Percentiles rank a stretch among this genome's conserved stretches.
These are phyloP conservation scores for Raphanus sativus DNA, from an alignment of 345 rosid species.

Conservation along the genomic window DNA sequence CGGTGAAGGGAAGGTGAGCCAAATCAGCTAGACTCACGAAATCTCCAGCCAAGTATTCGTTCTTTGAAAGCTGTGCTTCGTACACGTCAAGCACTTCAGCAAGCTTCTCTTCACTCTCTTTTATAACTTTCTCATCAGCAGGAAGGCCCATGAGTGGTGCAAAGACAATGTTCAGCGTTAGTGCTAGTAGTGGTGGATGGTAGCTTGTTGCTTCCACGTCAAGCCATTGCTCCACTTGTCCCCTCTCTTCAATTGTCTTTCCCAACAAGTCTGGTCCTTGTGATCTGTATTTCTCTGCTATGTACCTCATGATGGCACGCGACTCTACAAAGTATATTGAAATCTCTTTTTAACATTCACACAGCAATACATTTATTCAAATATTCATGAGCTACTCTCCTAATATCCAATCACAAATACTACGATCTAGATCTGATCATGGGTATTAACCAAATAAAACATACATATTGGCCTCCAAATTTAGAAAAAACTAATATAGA, in stretches of 20 bases:
- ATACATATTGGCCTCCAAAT: too few species aligned
- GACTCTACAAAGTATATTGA: conserved; percentile 47
- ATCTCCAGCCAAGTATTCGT: conserved; percentile 61
- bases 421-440: background rate
- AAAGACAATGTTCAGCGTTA: conserved; percentile 48
- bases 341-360: background rate
- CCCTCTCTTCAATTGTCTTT: conserved; percentile 42
- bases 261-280: conserved; percentile 40
- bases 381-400: background rate
- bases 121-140: conserved; percentile 45
- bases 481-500: too few species aligned
- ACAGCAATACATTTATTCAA: background rate
- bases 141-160: conserved; percentile 42
- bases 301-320: conserved; percentile 64
- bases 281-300: conserved; percentile 58
- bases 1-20: conserved; percentile 57
- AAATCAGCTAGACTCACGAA: conserved; percentile 69
- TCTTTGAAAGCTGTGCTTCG: conserved; percentile 57
- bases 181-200: conserved; percentile 48
- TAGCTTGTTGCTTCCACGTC: conserved; percentile 59
- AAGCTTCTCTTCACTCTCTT: conserved; percentile 66
- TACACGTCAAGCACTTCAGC: conserved; percentile 54
- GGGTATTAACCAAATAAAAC: too few species aligned
- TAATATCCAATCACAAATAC: background rate
- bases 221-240: conserved; percentile 65